Evolutionary conservation across 2,329 filamentous ascomycete genomes (phyloP).

Genomic region (Aspergillus sp.): DNA sequence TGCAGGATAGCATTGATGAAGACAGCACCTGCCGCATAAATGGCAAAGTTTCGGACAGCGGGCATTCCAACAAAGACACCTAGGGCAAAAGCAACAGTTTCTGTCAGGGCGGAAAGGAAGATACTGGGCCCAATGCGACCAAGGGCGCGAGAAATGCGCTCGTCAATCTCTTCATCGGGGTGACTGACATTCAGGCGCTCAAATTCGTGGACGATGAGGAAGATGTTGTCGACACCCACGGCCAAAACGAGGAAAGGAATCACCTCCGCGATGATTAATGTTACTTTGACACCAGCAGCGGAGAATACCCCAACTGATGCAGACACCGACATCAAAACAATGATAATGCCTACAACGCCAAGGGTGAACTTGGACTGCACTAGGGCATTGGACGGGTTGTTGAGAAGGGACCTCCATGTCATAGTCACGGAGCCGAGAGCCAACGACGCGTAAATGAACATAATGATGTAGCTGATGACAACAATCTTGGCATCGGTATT

Average conservation of each 20-base stretch:
- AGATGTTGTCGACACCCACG: conserved; percentile 98
- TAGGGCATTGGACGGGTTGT: conserved; percentile 78
- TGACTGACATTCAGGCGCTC: conserved; percentile 91
- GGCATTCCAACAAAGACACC: conserved; percentile 97
- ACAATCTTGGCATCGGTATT: conserved; percentile 98
- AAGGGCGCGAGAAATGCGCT: conserved; percentile 81
- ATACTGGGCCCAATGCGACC: conserved; percentile 97
- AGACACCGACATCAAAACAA: conserved; percentile 95
- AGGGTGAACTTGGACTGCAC: conserved; percentile 97
- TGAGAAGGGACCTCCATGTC: conserved; percentile 71
- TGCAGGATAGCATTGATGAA: conserved; percentile 97
- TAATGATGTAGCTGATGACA: conserved; percentile 93
- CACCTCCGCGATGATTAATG: conserved; percentile 95
- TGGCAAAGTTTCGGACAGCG: conserved; percentile 93
- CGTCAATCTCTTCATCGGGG: conserved; percentile 82
- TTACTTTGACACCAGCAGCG: conserved; percentile 86
- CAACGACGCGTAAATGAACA: conserved; percentile 96
- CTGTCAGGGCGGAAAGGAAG: conserved; percentile 87
- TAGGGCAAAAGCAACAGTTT: conserved; percentile 89
- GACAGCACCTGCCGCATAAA: conserved; percentile 93
- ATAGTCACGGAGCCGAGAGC: conserved; percentile 86
- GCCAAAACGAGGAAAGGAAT: conserved; percentile 96
- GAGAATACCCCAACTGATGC: conserved; percentile 95
- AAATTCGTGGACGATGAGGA: conserved; percentile 97
- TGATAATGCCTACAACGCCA: conserved; percentile 89